Percentiles rank a stretch among this genome's conserved stretches.
These are phyloP conservation scores for Stephanodiscus minutulus DNA, from an alignment of 108 stramenopile species.

Conservation along the genomic window DNA sequence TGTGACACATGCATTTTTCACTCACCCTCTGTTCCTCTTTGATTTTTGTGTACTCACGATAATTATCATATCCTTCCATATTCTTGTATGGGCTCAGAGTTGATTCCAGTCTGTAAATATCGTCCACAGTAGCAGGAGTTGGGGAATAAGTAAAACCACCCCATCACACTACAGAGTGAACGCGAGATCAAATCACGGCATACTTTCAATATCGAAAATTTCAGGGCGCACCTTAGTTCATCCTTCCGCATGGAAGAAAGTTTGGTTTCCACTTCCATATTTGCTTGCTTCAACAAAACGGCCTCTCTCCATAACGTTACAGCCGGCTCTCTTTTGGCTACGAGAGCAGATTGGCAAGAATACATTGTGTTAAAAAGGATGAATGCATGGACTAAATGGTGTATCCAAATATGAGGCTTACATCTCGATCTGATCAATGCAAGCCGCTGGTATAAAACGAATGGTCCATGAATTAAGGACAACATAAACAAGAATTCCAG, in stretches of 20 bases:
- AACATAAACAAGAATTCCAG: constrained; percentile 5
- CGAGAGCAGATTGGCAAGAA: background rate
- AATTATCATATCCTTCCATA: constrained; percentile 20
- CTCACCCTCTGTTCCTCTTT: constrained; percentile 21
- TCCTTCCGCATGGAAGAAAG: constrained; percentile 23
- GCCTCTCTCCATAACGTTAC: constrained; percentile 13
- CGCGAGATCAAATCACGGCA: no score
- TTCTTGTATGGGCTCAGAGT: constrained; percentile 12
- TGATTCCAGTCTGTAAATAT: constrained; percentile 23
- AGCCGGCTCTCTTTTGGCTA: constrained; percentile 36
- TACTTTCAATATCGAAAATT: constrained; percentile 2
- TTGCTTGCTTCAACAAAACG: constrained; percentile 17
- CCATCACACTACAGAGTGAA: background rate
- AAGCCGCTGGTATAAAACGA: constrained; percentile 15
- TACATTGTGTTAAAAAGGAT: background rate
- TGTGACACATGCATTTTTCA: background rate
- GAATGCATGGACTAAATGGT: background rate
- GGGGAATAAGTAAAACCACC: no score
- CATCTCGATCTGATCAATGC: background rate
- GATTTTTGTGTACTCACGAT: constrained; percentile 22
- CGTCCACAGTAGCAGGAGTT: no score
- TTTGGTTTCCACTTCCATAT: constrained; percentile 20
- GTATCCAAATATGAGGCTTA: background rate
- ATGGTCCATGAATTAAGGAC: constrained; percentile 9
- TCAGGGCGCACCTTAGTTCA: constrained; percentile 7